These are phyloP conservation scores for Echites panduratus DNA, from an alignment of 257 asterid species.

Conservation along the genomic window DNA sequence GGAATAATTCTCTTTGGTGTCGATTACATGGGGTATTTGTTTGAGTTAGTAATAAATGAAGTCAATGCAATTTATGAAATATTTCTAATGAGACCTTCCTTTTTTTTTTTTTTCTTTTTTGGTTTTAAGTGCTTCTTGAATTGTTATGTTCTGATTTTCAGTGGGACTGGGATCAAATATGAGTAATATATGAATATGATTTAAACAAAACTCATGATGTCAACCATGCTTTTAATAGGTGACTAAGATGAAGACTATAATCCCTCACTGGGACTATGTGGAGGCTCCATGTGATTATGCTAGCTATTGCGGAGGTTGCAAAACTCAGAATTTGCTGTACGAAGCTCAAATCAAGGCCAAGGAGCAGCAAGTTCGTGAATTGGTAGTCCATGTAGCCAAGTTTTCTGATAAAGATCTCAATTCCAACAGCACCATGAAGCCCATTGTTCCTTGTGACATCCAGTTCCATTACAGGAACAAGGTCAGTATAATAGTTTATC, in stretches of 20 bases:
- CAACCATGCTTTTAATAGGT: conserved; percentile 41
- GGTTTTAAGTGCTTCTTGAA: not conserved
- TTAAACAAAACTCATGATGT: conserved; percentile 9
- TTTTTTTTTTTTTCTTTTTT: not conserved
- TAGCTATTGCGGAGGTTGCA: conserved; percentile 91
- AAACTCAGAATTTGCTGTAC: conserved; percentile 74
- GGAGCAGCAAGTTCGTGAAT: conserved; percentile 79
- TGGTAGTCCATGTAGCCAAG: conserved; percentile 73
- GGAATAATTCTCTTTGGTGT: not conserved
- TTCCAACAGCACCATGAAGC: conserved; percentile 51
- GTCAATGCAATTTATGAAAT: not conserved
- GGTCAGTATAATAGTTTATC: conserved; percentile 37
- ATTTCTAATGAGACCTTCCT: not conserved
- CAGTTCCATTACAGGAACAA: conserved; percentile 89
- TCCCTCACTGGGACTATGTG: conserved; percentile 66
- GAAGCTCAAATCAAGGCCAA: conserved; percentile 79
- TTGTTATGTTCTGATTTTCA: not conserved
- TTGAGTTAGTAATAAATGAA: not conserved
- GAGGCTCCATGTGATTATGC: conserved; percentile 95
- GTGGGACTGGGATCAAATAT: not conserved
- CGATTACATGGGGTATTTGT: not conserved
- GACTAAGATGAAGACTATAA: conserved; percentile 64
- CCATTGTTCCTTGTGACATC: conserved; percentile 84
- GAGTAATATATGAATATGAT: not conserved
- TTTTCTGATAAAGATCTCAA: conserved; percentile 51